Evolutionary conservation across 345 rosid species (phyloP), one percentile per base, ranked within the genome.

Genomic region (Melastoma malabathricum): DNA sequence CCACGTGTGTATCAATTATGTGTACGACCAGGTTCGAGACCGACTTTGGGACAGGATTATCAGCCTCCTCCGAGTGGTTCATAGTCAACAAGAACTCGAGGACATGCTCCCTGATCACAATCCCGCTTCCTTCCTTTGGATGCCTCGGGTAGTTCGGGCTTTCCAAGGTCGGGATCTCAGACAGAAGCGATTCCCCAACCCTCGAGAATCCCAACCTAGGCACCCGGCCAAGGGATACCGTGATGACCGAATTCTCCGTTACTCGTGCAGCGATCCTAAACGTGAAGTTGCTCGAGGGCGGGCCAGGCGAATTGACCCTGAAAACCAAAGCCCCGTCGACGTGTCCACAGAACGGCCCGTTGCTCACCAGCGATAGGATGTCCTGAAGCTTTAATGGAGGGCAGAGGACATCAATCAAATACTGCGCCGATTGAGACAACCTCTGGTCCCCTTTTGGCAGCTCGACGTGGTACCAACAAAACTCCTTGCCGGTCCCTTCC

Each of bases 41-140:
- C 10, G 94, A 81, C 55, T 54, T 71, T 0, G 99, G 99, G 13
- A 93, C 97, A 17, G 90, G 97, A 64, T 93, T 93, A 66, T 93
- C 99, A 50, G 95, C 97, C 75, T 81, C 97, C 72, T 93, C 97
- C 13, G 99, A 85, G 59, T 93, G 99, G 61, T 88, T 93, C 99
- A 88, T 93, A 1, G 89, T 93, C 57, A 93, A 50, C 41, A 93
- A 72, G 56, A 88, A 93, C 55, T 93, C 99, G 38, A 93, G 90
- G 67, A 93, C 97, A 69, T 93, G 99, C 68, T 88, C 99, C 68
- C 74, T 78, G n/a, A 93, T 88, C 54, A 93, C 95, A 61, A 76
- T 70, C 58, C 84, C 94, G 13, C 78, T 65, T 44, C 74, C 71
- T 46, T 79, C 88, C 69, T 63, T 79, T n/a, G 54, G 73, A 59